Percentiles rank a stretch among this genome's conserved stretches.
Evolutionary conservation across 805 yeast species (phyloP).

Genomic region (Lachancea kluyveri): DNA sequence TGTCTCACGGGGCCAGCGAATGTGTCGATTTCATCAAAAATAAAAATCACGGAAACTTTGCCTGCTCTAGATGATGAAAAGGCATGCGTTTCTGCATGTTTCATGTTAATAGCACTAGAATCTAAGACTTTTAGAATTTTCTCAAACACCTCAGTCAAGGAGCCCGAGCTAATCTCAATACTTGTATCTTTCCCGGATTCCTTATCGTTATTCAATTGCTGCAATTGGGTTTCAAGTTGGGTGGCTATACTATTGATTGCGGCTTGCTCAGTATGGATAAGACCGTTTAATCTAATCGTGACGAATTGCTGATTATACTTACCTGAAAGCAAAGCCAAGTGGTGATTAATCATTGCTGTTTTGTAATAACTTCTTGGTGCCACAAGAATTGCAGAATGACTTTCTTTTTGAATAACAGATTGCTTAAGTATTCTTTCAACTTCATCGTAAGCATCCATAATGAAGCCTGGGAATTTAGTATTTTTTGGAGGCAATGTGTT

Average conservation of each 20-base stretch:
- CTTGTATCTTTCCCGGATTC: conserved; percentile 4
- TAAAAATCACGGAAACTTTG: conserved; percentile 58
- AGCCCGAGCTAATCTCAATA: conserved; percentile 40
- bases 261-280: conserved; percentile 60
- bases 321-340: conserved; percentile 39
- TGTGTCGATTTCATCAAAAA: conserved; percentile 80
- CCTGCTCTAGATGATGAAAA: conserved; percentile 11
- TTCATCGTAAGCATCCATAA: conserved; percentile 33
- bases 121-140: conserved; percentile 51
- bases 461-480: conserved; percentile 15
- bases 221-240: conserved; percentile 56
- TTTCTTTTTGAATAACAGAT: conserved; percentile 62
- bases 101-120: conserved; percentile 15
- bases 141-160: conserved; percentile 55
- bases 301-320: conserved; percentile 48
- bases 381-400: conserved; percentile 71
- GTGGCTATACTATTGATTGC: conserved; percentile 85
- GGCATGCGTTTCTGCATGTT: conserved; percentile 6
- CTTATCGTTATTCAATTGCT: conserved; percentile 25
- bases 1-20: conserved; percentile 72
- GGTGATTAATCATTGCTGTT: conserved; percentile 53
- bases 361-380: conserved; percentile 84
- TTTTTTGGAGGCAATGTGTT: conserved; percentile 18
- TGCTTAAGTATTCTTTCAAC: conserved; percentile 53
- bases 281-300: conserved; percentile 60